A percentile compares a stretch with the other conserved stretches of the same genome.
Conservation (phyloP, 2,329 filamentous ascomycete species). For the Trichoderma atrobrunneum region DNA sequence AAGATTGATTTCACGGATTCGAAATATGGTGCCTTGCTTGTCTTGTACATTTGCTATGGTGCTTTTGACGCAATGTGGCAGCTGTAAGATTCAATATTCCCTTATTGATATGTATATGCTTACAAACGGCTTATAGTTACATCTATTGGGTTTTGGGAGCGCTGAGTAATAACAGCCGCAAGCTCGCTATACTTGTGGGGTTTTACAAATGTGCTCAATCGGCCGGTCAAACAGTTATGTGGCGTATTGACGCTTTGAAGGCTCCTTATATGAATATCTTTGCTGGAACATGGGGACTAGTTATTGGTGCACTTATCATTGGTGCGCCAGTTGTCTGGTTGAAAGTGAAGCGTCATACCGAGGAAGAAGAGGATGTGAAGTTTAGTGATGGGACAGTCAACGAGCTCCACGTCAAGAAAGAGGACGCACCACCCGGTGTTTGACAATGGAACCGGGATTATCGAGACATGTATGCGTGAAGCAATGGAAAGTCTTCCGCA, state of each 20-base stretch:
- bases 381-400: constrained; percentile 77
- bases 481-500: too few relatives aligned
- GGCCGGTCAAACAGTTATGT: constrained; percentile 61
- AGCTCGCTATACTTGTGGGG: constrained; percentile 74
- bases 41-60: constrained; percentile 87
- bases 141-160: constrained; percentile 79
- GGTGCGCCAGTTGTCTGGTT: constrained; percentile 76
- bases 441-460: too few relatives aligned
- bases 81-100: constrained; percentile 50
- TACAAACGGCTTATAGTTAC: constrained; percentile 38
- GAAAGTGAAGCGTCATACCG: constrained; percentile 77
- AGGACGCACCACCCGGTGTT: too few relatives aligned
- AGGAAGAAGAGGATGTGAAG: constrained; percentile 75
- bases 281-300: constrained; percentile 67
- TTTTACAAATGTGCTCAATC: constrained; percentile 73
- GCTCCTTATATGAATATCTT: constrained; percentile 69
- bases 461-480: too few relatives aligned
- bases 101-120: constrained; percentile 28
- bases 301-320: constrained; percentile 69
- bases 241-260: constrained; percentile 35
- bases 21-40: constrained; percentile 74
- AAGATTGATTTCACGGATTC: constrained; percentile 62
- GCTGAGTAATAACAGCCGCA: constrained; percentile 86
- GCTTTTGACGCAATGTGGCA: constrained; percentile 90
- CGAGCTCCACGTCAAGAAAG: constrained; percentile 25